phyloP scores from a whole-genome alignment of 2,329 filamentous ascomycete genomes.

The Ramularia endophylla region DNA sequence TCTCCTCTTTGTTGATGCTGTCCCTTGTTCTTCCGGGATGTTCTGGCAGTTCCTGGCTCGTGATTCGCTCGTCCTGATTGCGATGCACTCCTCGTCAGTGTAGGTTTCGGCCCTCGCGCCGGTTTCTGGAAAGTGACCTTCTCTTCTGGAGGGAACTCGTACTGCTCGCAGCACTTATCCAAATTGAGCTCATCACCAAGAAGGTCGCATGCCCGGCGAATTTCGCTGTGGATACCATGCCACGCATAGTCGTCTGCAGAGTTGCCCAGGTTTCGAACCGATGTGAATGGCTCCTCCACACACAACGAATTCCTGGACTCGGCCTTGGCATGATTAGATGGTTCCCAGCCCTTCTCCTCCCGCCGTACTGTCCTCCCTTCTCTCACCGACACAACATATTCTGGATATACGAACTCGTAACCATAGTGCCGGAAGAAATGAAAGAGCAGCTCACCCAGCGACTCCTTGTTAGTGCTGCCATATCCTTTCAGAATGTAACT shows the following conservation, averaged over 20 bases:
- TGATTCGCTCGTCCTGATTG: slow-evolving; percentile 43
- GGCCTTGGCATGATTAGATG: slow-evolving; percentile 43
- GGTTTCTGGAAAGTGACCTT: slow-evolving; percentile 48
- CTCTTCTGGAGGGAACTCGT: slow-evolving; percentile 80
- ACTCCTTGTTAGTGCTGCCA: slow-evolving; percentile 73
- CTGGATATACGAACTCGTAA: slow-evolving; percentile 86
- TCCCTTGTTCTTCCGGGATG: slow-evolving; percentile 33
- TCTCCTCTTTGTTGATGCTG: slow-evolving; percentile 43
- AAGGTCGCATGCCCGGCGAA: slow-evolving; percentile 80
- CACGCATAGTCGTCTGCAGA: slow-evolving; percentile 95
- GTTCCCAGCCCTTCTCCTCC: slow-evolving; percentile 81
- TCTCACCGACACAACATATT: slow-evolving; percentile 75
- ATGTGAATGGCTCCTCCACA: slow-evolving; percentile 96
- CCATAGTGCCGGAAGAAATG: slow-evolving; percentile 94
- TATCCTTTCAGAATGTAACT: slow-evolving; percentile 56
- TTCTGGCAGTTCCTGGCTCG: slow-evolving; percentile 35
- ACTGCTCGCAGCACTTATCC: slow-evolving; percentile 79
- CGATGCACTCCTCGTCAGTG: slow-evolving; percentile 45
- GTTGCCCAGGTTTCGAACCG: slow-evolving; percentile 81
- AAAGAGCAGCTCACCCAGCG: slow-evolving; percentile 80
- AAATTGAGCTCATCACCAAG: slow-evolving; percentile 69
- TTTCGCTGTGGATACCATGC: slow-evolving; percentile 80
- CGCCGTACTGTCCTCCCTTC: slow-evolving; percentile 73
- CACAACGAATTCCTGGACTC: slow-evolving; percentile 67
- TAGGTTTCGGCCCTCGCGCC: slow-evolving; percentile 50